phyloP scores from a whole-genome alignment of 345 rosid species.

The Tarenaya hassleriana region DNA sequence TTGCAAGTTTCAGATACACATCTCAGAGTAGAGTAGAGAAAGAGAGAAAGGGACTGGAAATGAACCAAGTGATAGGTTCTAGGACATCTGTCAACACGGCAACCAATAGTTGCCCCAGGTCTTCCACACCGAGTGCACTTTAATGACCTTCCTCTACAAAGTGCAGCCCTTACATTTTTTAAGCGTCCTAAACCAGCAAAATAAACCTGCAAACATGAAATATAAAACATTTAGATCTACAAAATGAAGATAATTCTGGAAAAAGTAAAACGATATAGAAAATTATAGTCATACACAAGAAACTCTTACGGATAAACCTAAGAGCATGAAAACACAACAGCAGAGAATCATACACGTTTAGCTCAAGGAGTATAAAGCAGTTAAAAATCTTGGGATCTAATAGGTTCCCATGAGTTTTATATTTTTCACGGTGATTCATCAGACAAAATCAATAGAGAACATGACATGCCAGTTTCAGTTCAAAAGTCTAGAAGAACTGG shows the following conservation, averaged over 20 bases:
- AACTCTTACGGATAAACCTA: background rate
- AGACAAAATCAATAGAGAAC: slow-evolving; percentile 3
- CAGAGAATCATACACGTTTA: slow-evolving; percentile 11
- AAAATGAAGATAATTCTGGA: slow-evolving; percentile 1
- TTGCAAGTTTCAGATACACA: slow-evolving; percentile 12
- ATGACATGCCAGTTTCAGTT: slow-evolving; percentile 14
- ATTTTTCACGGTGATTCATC: background rate
- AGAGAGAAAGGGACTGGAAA: slow-evolving; percentile 21
- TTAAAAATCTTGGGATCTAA: slow-evolving; percentile 3
- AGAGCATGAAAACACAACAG: background rate
- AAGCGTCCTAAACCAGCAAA: slow-evolving; percentile 97
- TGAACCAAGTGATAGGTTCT: slow-evolving; percentile 95
- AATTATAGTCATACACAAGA: too few species aligned
- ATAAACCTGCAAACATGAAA: slow-evolving; percentile 59
- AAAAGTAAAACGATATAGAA: slow-evolving; percentile 4
- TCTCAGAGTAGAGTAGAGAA: slow-evolving; percentile 15
- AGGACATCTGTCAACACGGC: slow-evolving; percentile 97
- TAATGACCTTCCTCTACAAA: slow-evolving; percentile 85
- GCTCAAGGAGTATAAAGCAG: slow-evolving; percentile 10
- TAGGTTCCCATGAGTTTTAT: background rate
- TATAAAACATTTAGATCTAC: slow-evolving; percentile 17
- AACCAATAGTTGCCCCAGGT: slow-evolving; percentile 98
- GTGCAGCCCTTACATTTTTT: slow-evolving; percentile 93
- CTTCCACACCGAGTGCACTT: slow-evolving; percentile 96
- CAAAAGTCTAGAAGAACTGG: too few species aligned